A percentile compares a stretch with the other conserved stretches of the same genome.
Conservation (phyloP, 1,284 basidiomycete genomes). For the Kalmanozyma brasiliensis region DNA sequence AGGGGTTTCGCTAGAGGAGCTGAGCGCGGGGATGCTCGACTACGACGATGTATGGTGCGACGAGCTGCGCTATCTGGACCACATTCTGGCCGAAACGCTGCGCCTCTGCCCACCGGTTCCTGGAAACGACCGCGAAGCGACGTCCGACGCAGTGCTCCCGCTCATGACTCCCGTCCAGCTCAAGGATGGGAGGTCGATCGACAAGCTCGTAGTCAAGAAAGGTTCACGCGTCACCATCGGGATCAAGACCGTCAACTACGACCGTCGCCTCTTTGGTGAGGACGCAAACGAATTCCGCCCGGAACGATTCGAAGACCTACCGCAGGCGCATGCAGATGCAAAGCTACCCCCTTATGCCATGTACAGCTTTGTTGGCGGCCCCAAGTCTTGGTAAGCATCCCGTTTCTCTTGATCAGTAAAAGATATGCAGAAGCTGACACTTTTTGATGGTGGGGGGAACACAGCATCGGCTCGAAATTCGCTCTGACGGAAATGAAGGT, state of each 20-base stretch:
- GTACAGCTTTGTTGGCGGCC: conserved; percentile 50
- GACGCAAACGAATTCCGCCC: conserved; percentile 60
- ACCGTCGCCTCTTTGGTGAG: conserved; percentile 51
- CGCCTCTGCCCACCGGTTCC: conserved; percentile 59
- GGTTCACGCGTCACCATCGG: conserved; percentile 55
- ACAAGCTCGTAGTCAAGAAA: conserved; percentile 47
- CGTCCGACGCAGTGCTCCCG: conserved; percentile 46
- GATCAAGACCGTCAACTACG: conserved; percentile 55
- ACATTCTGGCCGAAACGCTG: conserved; percentile 54
- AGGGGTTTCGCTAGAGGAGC: conserved; percentile 32
- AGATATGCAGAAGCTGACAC: not conserved
- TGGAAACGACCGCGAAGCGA: conserved; percentile 53
- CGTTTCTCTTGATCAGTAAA: not conserved
- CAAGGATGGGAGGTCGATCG: conserved; percentile 64
- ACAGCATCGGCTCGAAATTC: conserved; percentile 52
- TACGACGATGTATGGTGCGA: conserved; percentile 52
- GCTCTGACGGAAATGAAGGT: conserved; percentile 53
- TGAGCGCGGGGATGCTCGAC: conserved; percentile 18
- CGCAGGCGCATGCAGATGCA: conserved; percentile 23
- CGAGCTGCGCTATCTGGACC: conserved; percentile 53
- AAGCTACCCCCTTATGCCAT: conserved; percentile 47
- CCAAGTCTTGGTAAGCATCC: conserved; percentile 38
- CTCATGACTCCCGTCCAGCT: conserved; percentile 65
- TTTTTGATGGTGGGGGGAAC: no score
- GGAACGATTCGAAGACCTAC: conserved; percentile 58